Evolutionary conservation across 2,329 filamentous ascomycete species (phyloP), one percentile per base, ranked within the genome.

Genomic region (Sarocladiaceae sp.): DNA sequence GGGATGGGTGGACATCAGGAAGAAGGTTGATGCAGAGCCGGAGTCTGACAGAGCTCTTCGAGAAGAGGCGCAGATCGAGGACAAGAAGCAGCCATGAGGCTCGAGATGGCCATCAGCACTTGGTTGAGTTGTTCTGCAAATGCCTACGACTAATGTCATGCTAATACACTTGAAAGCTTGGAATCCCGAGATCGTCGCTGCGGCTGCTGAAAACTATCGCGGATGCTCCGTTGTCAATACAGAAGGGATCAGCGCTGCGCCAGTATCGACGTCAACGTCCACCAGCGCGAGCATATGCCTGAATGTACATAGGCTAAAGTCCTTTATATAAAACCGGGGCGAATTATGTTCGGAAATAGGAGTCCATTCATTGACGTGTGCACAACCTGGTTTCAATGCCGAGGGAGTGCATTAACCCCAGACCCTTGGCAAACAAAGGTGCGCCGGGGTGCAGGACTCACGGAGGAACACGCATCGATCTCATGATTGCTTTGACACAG

Each of bases 1-100:
- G 52, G 50, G 50, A 9, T 53, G 52, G 52, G 41, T 49, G 12
- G 50, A 54, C 21, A 26, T 53, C n/a, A n/a, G n/a, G 16, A 45
- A 46, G 32, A 39, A 39, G 34, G 34, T 24, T 7, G 26, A 39
- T 26, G 10, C 34, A 10, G 34, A 23, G 20, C 7, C 7, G 12
- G 20, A 23, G 19, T 7, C 34, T 23, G 18, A 7, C 5, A 5
- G 20, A 23, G 21, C 23, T 9, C 6, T 3, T n/a, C 20, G 26
- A 19, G 21, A 4, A 12, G 19, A 11, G 6, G 20, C 20, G 19
- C 16, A 19, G 13, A 6, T 20, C 16, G n/a, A 35, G 33, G 18
- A 23, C n/a, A n/a, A n/a, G n/a, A n/a, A n/a, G n/a, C n/a, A n/a
- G n/a, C n/a, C n/a, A n/a, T n/a, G n/a, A n/a, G n/a, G n/a, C n/a